Evolutionary conservation across 495 filamentous ascomycete genomes (phyloP), one percentile per base, ranked within the genome.

Genomic region (Daldinia childiae): DNA sequence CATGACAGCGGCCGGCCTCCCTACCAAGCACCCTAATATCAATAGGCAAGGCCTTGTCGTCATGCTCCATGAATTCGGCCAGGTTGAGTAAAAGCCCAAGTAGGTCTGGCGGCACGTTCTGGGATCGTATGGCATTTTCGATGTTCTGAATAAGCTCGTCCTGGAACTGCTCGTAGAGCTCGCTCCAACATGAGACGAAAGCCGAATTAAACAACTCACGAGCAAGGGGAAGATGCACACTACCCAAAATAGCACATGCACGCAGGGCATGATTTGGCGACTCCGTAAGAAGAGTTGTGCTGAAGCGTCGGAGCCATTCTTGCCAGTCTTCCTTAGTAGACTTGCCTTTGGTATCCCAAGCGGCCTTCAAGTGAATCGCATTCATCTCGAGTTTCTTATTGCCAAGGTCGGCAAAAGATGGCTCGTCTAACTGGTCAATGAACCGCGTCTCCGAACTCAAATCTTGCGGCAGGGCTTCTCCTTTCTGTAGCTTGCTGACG

Each of bases 11-110:
- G 0, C 90, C 93, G 14, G 95, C 95, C 76, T 97, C 96, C 73
- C 93, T 91, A 19, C 96, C 95, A 36, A 98, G 83, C 1, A 92
- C 91, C 34, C 95, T 88, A 64, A 99, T 97, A 78, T 99, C 96
- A 71, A 99, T 98, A 15, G 95, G 95, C 24, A 99, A 86, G 6
- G 95, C 95, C 76, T 98, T 98, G 77, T 99, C 95, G 74, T 98
- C 95, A 74, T 99, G 95, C 75, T 99, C 95, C 95, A 99, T 99
- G 78, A 98, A 99, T 73, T 99, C 95, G 3, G 94, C 95, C 14
- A 99, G 87, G 78, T 98, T 99, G 58, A 99, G 88, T 12, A 99
- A 86, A 38, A 97, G 91, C 59, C 97, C 95, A 3, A 98, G 83
- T 55, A 99, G 91, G 76, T 99, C 96, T 0, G 95, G 95, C 0